phyloP scores from a whole-genome alignment of 164 flowering plant genomes.

The Stephania cephalantha region DNA sequence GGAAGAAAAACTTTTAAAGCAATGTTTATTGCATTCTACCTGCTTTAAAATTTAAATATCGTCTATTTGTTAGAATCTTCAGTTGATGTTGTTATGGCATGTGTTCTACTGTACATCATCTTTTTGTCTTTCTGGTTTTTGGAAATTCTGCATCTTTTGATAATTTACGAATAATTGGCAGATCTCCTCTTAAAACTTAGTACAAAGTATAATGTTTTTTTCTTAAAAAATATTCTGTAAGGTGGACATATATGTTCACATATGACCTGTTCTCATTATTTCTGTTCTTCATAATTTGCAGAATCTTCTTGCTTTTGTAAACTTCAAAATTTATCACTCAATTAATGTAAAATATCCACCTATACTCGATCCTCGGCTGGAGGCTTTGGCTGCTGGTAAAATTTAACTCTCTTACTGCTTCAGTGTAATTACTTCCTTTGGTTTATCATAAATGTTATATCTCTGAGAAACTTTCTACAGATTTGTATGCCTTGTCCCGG shows the following conservation, averaged over 20 bases:
- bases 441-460: neutral
- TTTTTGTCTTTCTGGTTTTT: neutral
- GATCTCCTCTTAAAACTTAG: neutral
- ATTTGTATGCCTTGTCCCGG: conserved; percentile 75
- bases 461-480: conserved; percentile 33
- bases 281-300: conserved; percentile 27
- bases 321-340: conserved; percentile 69
- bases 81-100: too few relatives aligned
- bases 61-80: too few relatives aligned
- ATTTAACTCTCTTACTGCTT: neutral
- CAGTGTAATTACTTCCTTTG: neutral
- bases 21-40: too few relatives aligned
- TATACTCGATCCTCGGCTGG: conserved; percentile 72
- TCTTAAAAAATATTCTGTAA: neutral
- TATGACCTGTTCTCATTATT: neutral
- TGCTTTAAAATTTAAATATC: too few relatives aligned
- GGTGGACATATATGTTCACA: neutral
- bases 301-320: conserved; percentile 78
- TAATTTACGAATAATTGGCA: neutral
- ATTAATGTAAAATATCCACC: conserved; percentile 87
- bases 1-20: too few relatives aligned
- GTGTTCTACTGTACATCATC: neutral
- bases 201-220: neutral
- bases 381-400: conserved; percentile 85
- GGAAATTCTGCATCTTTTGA: neutral